These are phyloP conservation scores for Udeniomyces megalosporus DNA, from an alignment of 768 basidiomycete species.

Conservation along the genomic window DNA sequence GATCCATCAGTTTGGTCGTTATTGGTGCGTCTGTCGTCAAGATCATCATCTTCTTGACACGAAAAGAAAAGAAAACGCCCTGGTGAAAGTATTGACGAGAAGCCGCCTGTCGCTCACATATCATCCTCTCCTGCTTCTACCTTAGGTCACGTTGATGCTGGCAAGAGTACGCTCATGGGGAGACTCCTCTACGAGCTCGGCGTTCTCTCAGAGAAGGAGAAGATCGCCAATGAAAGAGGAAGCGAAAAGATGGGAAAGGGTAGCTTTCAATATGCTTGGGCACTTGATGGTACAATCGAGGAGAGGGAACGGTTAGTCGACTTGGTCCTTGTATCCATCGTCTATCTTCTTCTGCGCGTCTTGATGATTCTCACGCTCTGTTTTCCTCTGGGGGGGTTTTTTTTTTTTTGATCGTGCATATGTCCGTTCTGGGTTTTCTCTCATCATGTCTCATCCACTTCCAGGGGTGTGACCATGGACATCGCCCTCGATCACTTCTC, in stretches of 20 bases:
- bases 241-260: conserved; percentile 80
- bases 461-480: conserved; percentile 94
- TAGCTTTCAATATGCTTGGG: conserved; percentile 98
- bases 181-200: conserved; percentile 84
- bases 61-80: neutral
- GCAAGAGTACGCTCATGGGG: conserved; percentile 96
- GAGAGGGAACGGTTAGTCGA: conserved; percentile 67
- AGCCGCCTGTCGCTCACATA: too few relatives aligned
- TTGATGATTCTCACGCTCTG: neutral
- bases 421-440: neutral
- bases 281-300: conserved; percentile 78
- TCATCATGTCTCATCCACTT: too few relatives aligned
- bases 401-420: neutral
- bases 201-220: conserved; percentile 66
- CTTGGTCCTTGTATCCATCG: neutral
- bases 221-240: conserved; percentile 68
- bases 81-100: neutral
- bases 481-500: conserved; percentile 60
- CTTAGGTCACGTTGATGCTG: conserved; percentile 92
- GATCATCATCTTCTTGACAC: neutral
- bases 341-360: neutral
- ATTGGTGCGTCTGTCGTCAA: conserved; percentile 46
- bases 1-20: conserved; percentile 63
- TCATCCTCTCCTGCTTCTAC: neutral
- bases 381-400: neutral